Evolutionary conservation across 2,329 filamentous ascomycete species (phyloP).

Genomic region (Colletotrichum ledebouriae): DNA sequence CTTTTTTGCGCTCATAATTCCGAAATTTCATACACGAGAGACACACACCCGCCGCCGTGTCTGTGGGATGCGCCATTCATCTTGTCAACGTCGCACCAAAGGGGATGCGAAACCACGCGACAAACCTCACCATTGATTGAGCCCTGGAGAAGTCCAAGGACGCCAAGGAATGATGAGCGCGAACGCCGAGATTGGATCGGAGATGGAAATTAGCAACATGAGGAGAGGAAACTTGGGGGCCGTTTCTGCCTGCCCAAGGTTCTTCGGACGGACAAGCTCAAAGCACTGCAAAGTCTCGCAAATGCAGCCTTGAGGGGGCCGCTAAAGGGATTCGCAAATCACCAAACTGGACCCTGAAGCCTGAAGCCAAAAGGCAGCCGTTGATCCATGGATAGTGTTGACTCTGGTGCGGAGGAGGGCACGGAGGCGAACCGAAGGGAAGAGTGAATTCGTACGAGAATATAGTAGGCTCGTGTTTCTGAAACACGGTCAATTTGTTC

Average conservation of each 20-base stretch:
- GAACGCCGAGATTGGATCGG: background rate
- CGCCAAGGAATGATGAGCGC: conserved; percentile 8
- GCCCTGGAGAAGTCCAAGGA: background rate
- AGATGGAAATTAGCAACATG: background rate
- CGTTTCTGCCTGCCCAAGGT: background rate
- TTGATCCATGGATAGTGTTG: conserved; percentile 10
- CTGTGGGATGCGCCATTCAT: conserved; percentile 5
- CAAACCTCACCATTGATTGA: conserved; percentile 12
- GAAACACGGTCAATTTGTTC: conserved; percentile 40
- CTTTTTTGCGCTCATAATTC: conserved; percentile 3
- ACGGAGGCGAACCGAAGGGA: conserved; percentile 6
- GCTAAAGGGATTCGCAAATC: conserved; percentile 4
- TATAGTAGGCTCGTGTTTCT: conserved; percentile 39
- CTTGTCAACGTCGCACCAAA: conserved; percentile 11
- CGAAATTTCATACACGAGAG: background rate
- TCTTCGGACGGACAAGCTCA: no score
- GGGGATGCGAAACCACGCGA: conserved; percentile 14
- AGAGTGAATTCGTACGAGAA: conserved; percentile 26
- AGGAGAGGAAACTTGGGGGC: conserved; percentile 27
- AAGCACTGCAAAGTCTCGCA: background rate
- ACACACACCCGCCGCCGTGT: background rate
- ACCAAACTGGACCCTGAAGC: conserved; percentile 4
- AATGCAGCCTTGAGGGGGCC: conserved; percentile 24
- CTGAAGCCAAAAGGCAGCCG: background rate
- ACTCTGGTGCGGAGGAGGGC: background rate